Evolutionary conservation across 805 yeast species (phyloP).

Genomic region (Yarrowia osloensis): DNA sequence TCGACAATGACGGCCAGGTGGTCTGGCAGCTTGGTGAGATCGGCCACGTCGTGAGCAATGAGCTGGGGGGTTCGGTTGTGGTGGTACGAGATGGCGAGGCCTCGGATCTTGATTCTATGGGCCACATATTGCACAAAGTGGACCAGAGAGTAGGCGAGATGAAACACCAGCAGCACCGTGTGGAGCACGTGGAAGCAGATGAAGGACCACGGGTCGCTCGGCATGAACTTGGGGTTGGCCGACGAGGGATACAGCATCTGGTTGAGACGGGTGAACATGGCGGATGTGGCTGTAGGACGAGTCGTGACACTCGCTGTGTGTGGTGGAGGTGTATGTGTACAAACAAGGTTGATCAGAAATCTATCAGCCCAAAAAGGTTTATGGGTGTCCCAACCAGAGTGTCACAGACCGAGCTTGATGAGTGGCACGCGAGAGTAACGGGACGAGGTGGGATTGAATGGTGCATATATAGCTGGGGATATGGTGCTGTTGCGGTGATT

Average conservation of each 20-base stretch:
- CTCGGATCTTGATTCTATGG: constrained; percentile 23
- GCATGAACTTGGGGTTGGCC: constrained; percentile 27
- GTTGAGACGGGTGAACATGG: constrained; percentile 23
- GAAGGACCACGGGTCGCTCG: constrained; percentile 15
- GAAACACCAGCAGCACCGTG: constrained; percentile 32
- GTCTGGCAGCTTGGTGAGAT: constrained; percentile 73
- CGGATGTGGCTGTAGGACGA: not conserved
- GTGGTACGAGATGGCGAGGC: constrained; percentile 35
- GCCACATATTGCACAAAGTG: constrained; percentile 24
- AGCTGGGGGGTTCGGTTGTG: constrained; percentile 59
- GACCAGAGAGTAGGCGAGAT: constrained; percentile 28
- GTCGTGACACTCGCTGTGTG: constrained; percentile 17
- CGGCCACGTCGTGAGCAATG: constrained; percentile 77
- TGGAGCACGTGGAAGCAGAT: constrained; percentile 32
- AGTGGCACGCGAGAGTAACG: too few relatives aligned
- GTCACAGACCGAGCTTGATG: not conserved
- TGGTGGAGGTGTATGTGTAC: constrained; percentile 10
- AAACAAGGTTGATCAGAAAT: constrained; percentile 23
- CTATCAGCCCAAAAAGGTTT: not conserved
- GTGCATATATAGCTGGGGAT: too few relatives aligned
- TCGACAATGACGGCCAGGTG: constrained; percentile 75
- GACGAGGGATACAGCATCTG: constrained; percentile 29
- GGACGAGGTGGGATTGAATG: too few relatives aligned
- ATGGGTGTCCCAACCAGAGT: not conserved
- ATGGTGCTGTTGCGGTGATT: too few relatives aligned